Evolutionary conservation across 257 asterid species (phyloP).

Genomic region (Rehmannia glutinosa): DNA sequence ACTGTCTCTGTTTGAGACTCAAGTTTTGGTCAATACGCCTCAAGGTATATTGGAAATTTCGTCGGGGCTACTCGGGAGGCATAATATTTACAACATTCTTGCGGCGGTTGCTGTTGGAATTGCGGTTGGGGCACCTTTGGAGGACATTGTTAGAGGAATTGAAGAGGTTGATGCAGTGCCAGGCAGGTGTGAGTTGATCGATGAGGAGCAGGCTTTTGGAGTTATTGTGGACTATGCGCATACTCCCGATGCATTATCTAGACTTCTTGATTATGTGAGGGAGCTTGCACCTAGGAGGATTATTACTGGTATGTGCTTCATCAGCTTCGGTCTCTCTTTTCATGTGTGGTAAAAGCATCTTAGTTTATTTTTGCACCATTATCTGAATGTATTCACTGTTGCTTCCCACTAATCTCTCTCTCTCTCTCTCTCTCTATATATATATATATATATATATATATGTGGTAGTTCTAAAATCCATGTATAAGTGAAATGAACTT

Average conservation of each 20-base stretch:
- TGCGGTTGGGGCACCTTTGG: constrained; percentile 95
- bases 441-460: too few species aligned
- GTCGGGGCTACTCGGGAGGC: constrained; percentile 90
- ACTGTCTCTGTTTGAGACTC: constrained; percentile 85
- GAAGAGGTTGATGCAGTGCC: constrained; percentile 98
- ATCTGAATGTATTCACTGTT: too few species aligned
- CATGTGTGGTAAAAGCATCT: too few species aligned
- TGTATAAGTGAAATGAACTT: too few species aligned
- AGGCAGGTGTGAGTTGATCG: constrained; percentile 93
- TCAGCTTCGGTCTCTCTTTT: constrained; percentile 4
- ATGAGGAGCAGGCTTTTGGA: constrained; percentile 96
- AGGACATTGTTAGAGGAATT: constrained; percentile 93
- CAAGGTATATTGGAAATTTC: constrained; percentile 89
- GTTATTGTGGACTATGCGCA: constrained; percentile 85
- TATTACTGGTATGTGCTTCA: constrained; percentile 58
- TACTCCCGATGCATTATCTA: constrained; percentile 79
- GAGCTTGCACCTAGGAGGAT: constrained; percentile 82
- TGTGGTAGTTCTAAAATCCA: too few species aligned
- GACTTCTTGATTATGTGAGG: constrained; percentile 81
- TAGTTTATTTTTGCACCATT: constrained; percentile 2
- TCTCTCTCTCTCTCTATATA: too few species aligned
- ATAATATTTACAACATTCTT: constrained; percentile 81
- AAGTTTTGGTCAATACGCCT: constrained; percentile 88
- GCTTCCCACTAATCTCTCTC: too few species aligned
- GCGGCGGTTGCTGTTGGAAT: constrained; percentile 89